Evolutionary conservation across 2,329 filamentous ascomycete genomes (phyloP), one percentile per base, ranked within the genome.

Genomic region (Fusarium palustre): DNA sequence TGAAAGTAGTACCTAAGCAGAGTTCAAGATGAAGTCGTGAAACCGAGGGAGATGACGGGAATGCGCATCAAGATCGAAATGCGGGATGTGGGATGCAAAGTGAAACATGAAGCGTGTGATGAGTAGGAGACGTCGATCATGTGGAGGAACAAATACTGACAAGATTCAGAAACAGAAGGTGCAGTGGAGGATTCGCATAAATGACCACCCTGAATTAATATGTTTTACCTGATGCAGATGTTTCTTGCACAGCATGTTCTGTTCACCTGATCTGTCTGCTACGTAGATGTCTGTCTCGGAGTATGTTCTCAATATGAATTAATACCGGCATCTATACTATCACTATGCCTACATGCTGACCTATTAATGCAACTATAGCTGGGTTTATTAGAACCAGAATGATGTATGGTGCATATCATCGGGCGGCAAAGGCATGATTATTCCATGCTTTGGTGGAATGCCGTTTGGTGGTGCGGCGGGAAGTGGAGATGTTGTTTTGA

Each of bases 81-180:
- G 61, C 59, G 60, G 66, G 60, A 58, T 58, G 72, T 71, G 70
- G 60, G 70, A 70, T 61, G 47, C 41, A 42, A 42, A 50, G 49
- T 43, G 55, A 56, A 56, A 55, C 59, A 59, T 31, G 47, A 54
- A 64, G 54, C 43, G 55, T 54, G 52, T 69, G 65, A 57, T 59
- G 43, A 24, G 42, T 28, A 43, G 18, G 20, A 39, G 16, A 42
- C 13, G 34, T 39, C 49, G 64, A 55, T 69, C 59, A 69, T 69
- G 66, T 55, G 66, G 54, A 28, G 63, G 46, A 18, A 39, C n/a
- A 45, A 30, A 34, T 52, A 10, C 28, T 46, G 12, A 7, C n/a
- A 31, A 30, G n/a, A 46, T 46, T 33, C 30, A 49, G 60, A 41
- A 61, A 50, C 45, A 45, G 28, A 41, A 45, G 33, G 43, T 47